These are phyloP conservation scores for Daldinia caldariorum DNA, from an alignment of 495 filamentous ascomycete species.

Conservation along the genomic window DNA sequence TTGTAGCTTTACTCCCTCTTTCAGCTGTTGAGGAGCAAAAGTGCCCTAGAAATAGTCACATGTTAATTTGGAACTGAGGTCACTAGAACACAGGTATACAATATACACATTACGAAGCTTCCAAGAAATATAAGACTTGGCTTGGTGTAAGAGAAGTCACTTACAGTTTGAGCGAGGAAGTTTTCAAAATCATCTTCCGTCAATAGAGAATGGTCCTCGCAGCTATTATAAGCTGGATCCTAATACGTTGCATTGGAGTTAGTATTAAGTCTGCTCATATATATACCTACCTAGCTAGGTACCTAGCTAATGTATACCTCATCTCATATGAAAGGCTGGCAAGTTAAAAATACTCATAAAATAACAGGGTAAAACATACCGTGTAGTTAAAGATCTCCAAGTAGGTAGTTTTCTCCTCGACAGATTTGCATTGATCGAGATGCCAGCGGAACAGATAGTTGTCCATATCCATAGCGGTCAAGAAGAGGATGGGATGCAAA, in stretches of 20 bases:
- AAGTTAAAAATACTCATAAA: background rate
- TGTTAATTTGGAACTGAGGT: constrained; percentile 14
- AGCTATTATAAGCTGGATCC: constrained; percentile 55
- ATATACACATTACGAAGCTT: constrained; percentile 1
- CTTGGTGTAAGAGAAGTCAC: constrained; percentile 14
- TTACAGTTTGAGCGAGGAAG: constrained; percentile 59
- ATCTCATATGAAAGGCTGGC: background rate
- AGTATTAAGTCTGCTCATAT: constrained; percentile 1
- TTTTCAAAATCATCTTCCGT: constrained; percentile 64
- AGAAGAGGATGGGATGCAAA: background rate
- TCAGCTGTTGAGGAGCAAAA: constrained; percentile 56
- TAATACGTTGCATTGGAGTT: constrained; percentile 28
- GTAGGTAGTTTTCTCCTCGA: constrained; percentile 60
- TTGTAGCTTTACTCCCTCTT: constrained; percentile 52
- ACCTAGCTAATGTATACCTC: background rate
- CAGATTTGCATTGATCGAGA: constrained; percentile 54
- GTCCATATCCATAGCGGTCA: constrained; percentile 55
- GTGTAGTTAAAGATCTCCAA: constrained; percentile 66
- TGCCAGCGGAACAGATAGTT: constrained; percentile 62
- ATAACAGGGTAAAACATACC: constrained; percentile 48
- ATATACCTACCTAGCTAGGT: background rate
- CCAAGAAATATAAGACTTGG: constrained; percentile 2
- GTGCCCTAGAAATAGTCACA: constrained; percentile 52
- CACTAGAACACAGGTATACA: background rate
- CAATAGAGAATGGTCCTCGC: constrained; percentile 60